Evolutionary conservation across 2,329 filamentous ascomycete species (phyloP).

Genomic region (Talaromyces marneffei): DNA sequence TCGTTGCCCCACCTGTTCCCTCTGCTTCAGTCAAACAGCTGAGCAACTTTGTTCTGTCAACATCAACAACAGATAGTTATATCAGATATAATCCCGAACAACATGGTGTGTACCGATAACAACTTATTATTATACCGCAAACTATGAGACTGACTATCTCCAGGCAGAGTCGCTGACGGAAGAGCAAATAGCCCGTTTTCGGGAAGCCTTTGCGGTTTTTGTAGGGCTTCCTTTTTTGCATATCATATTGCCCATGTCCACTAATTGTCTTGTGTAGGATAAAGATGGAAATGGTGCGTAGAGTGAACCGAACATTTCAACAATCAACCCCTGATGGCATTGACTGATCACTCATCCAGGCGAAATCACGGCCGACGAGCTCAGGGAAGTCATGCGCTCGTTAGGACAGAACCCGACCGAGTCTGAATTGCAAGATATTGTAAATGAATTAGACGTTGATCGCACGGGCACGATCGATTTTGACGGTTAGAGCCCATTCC

Average conservation of each 20-base stretch:
- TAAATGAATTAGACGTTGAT: slow-evolving; percentile 87
- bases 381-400: slow-evolving; percentile 85
- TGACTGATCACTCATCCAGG: slow-evolving; percentile 44
- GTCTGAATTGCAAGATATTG: slow-evolving; percentile 88
- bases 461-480: slow-evolving; percentile 92
- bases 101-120: neutral
- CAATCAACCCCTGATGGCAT: neutral
- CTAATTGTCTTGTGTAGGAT: slow-evolving; percentile 51
- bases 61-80: neutral
- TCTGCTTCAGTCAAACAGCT: neutral
- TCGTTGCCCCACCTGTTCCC: neutral
- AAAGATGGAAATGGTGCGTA: slow-evolving; percentile 86
- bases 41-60: neutral
- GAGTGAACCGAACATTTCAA: neutral
- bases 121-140: too few relatives aligned
- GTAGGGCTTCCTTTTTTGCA: slow-evolving; percentile 56
- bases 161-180: slow-evolving; percentile 98
- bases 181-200: slow-evolving; percentile 99
- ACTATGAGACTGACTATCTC: slow-evolving; percentile 20
- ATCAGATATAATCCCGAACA: neutral
- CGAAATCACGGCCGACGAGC: slow-evolving; percentile 86
- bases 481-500: slow-evolving; percentile 56
- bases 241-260: neutral
- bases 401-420: slow-evolving; percentile 85
- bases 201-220: slow-evolving; percentile 99